Evolutionary conservation across 805 yeast genomes (phyloP).

Genomic region (Metschnikowia corniflorae): DNA sequence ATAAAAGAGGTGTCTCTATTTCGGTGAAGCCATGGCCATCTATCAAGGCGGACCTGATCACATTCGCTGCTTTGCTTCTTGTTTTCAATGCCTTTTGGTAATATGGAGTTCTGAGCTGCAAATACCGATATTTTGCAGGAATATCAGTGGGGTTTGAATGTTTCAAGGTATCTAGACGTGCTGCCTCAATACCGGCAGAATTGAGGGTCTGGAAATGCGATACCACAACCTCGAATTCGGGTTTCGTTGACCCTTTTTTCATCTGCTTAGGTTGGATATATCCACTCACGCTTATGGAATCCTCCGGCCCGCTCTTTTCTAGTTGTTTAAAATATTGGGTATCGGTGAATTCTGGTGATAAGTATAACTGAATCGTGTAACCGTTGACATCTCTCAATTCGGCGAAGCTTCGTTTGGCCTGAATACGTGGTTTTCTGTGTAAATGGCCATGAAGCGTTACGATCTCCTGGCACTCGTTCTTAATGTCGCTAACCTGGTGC

Average conservation of each 20-base stretch:
- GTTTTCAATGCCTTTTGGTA: conserved; percentile 54
- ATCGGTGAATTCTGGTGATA: conserved; percentile 41
- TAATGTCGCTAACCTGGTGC: conserved; percentile 19
- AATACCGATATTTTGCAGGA: conserved; percentile 77
- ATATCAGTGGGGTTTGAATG: conserved; percentile 47
- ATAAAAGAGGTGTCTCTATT: conserved; percentile 87
- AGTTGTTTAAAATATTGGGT: conserved; percentile 37
- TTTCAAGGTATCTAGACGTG: conserved; percentile 63
- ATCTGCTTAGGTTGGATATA: conserved; percentile 33
- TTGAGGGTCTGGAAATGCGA: conserved; percentile 55
- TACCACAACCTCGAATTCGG: conserved; percentile 58
- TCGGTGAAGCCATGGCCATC: conserved; percentile 57
- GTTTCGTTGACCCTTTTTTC: conserved; percentile 9
- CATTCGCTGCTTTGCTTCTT: conserved; percentile 53
- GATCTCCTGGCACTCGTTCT: conserved; percentile 9
- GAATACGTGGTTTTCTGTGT: conserved; percentile 64
- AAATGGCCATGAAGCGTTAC: conserved; percentile 81
- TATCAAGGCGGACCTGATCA: conserved; percentile 41
- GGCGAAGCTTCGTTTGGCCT: conserved; percentile 71
- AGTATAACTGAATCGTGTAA: conserved; percentile 49
- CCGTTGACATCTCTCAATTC: conserved; percentile 74
- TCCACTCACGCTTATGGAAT: conserved; percentile 68
- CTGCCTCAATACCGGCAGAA: conserved; percentile 56
- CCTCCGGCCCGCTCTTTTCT: conserved; percentile 59
- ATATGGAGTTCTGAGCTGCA: conserved; percentile 65